These are phyloP conservation scores for Pezicula carpinea DNA, from an alignment of 2,329 filamentous ascomycete species.

Conservation along the genomic window DNA sequence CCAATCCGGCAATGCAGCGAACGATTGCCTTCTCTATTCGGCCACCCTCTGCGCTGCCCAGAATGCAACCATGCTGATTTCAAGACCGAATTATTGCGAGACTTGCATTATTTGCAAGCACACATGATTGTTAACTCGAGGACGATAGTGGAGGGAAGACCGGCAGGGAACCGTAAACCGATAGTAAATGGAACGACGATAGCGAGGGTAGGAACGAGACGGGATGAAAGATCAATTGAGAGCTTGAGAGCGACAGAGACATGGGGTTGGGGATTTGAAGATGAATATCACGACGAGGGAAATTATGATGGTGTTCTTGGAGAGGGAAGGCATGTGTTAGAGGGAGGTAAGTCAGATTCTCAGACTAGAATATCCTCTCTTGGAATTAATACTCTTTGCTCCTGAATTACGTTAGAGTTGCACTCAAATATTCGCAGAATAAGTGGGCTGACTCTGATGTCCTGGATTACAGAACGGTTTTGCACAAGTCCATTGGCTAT, in stretches of 20 bases:
- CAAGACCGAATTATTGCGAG: background rate
- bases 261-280: background rate
- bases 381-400: no score
- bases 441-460: no score
- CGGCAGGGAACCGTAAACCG: background rate
- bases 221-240: no score
- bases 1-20: background rate
- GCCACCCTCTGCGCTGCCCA: conserved; percentile 4
- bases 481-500: conserved; percentile 7
- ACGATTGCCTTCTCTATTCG: background rate
- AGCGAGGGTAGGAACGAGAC: no score
- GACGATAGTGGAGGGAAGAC: background rate
- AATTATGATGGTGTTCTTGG: conserved; percentile 10
- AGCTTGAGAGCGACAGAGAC: no score
- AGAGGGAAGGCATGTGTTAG: conserved; percentile 4
- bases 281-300: background rate
- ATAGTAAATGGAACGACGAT: background rate
- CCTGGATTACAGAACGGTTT: no score
- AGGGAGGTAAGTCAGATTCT: no score
- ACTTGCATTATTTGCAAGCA: conserved; percentile 8
- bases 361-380: no score
- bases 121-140: conserved; percentile 1
- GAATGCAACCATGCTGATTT: background rate
- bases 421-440: no score
- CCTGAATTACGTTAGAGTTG: no score